Base-by-base conservation (phyloP, 1,284 basidiomycete genomes). In the Mycena sp. region DNA sequence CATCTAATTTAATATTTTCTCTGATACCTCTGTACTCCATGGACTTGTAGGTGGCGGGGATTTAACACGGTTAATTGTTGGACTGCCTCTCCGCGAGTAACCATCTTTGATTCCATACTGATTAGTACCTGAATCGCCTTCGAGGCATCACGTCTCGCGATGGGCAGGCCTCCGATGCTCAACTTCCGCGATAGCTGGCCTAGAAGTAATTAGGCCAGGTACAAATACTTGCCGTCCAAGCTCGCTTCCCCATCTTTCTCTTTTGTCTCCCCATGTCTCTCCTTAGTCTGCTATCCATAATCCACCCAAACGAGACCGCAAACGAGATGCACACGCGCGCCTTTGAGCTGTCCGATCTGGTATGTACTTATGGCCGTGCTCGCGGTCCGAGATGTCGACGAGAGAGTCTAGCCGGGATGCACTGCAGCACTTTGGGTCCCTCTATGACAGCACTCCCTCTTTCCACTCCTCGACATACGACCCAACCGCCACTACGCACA, bases 381-480 rank as follows among this genome's bases (percentile, higher is more conserved):
- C 30, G 9, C 19, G 12, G 3, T 14, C 3, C 12, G 28, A 23
- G 30, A 21, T 4, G 19, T 7, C 54, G 51, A 61, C 35, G 26
- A 41, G 35, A 14, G 37, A 12, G 5, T 29, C 3, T 49, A 87
- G 85, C 78, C 79, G 12, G 84, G 82, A 92, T 70, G 84, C 83
- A 7, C 44, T 86, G 5, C 71, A 71, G 61, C 77, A 87, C 67
- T 67, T 77, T 10, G 79, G 78, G 43, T 77, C 77, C 1, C 74
- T 90, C 29, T 79, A 90, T 67, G 89, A 90, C 70, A 82, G 88
- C 62, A 74, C n/a, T n/a, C n/a, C n/a, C n/a, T n/a, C n/a, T n/a
- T n/a, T n/a, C n/a, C n/a, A n/a, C n/a, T n/a, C n/a, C n/a, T n/a
- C n/a, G n/a, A n/a, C n/a, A n/a, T n/a, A n/a, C n/a, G n/a, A n/a